phyloP scores from a whole-genome alignment of 208 protist species.

The Trypanosoma rangeli region DNA sequence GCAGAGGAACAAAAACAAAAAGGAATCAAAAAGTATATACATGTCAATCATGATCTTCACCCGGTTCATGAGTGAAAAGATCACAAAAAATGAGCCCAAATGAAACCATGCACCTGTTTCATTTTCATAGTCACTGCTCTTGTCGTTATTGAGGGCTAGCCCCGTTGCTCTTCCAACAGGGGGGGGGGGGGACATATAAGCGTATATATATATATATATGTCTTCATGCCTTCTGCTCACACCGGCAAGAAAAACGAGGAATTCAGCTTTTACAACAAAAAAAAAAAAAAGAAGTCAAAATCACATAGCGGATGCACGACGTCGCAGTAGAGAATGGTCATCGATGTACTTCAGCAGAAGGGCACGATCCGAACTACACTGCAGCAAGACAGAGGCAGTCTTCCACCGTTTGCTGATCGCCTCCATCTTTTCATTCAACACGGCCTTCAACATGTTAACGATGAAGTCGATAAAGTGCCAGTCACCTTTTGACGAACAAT shows the following conservation, averaged over 20 bases:
- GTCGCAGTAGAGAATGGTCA: slow-evolving; percentile 10
- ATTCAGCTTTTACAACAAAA: not conserved
- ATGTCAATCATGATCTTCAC: too few species aligned
- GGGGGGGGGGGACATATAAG: not conserved
- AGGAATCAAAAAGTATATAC: slow-evolving; percentile 6
- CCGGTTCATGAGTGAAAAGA: too few species aligned
- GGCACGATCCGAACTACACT: slow-evolving; percentile 6
- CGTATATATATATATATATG: not conserved
- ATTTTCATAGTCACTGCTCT: not conserved
- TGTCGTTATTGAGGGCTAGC: not conserved
- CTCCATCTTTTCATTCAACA: slow-evolving; percentile 13
- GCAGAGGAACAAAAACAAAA: not conserved
- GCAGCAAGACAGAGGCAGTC: slow-evolving; percentile 5
- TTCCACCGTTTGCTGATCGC: not conserved
- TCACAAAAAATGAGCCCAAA: too few species aligned
- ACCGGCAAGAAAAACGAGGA: not conserved
- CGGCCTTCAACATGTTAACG: slow-evolving; percentile 16
- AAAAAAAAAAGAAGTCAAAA: slow-evolving; percentile 9
- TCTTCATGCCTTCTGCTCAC: not conserved
- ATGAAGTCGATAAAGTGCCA: slow-evolving; percentile 7
- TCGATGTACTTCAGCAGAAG: slow-evolving; percentile 25
- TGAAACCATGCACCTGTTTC: not conserved
- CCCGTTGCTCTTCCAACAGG: not conserved
- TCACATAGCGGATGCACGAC: not conserved
- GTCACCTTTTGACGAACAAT: not conserved